phyloP scores from a whole-genome alignment of 1,139 yeast species.

The Debaryomyces fabryi region DNA sequence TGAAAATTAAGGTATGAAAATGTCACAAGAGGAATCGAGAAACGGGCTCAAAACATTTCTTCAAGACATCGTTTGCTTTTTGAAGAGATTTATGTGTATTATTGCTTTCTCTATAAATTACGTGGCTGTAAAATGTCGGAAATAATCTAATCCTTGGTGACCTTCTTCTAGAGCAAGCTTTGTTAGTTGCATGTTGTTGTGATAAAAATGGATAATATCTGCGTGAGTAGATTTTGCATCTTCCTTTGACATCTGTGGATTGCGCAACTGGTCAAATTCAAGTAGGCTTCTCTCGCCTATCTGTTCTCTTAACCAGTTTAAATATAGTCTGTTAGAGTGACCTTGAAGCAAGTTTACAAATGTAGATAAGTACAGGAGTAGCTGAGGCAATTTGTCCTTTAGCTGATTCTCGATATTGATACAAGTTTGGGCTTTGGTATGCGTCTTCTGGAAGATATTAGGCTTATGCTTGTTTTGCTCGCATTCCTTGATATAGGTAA shows the following conservation, averaged over 20 bases:
- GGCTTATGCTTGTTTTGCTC: constrained; percentile 10
- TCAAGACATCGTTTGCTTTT: neutral
- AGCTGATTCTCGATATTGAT: constrained; percentile 12
- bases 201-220: constrained; percentile 15
- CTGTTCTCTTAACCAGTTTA: constrained; percentile 15
- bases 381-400: constrained; percentile 13
- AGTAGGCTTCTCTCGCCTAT: constrained; percentile 16
- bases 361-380: constrained; percentile 8
- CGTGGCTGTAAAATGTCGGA: neutral
- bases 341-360: constrained; percentile 7
- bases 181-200: constrained; percentile 10
- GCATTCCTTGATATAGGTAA: constrained; percentile 11
- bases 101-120: constrained; percentile 1
- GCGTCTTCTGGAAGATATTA: constrained; percentile 7
- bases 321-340: constrained; percentile 10
- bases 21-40: constrained; percentile 9
- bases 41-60: constrained; percentile 6
- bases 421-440: constrained; percentile 11
- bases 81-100: neutral
- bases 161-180: constrained; percentile 7
- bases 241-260: neutral
- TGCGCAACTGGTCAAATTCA: constrained; percentile 11
- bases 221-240: constrained; percentile 8
- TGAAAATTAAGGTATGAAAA: constrained; percentile 4
- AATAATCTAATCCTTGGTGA: neutral